These are phyloP conservation scores for Wickerhamomyces canadensis DNA, from an alignment of 805 yeast genomes.

Conservation along the genomic window DNA sequence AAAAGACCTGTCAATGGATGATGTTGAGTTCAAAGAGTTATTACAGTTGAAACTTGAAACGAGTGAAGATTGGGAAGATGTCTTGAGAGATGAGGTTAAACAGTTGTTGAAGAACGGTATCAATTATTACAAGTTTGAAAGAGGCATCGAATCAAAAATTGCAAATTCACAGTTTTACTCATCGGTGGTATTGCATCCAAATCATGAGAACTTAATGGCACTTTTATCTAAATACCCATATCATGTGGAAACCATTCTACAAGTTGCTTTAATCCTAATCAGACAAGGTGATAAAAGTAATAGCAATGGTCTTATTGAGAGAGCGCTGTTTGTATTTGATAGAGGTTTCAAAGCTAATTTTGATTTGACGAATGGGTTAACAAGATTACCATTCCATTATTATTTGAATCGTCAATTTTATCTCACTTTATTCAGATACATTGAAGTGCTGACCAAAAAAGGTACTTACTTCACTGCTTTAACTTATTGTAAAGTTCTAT, in stretches of 20 bases:
- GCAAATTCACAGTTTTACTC: slow-evolving; percentile 48
- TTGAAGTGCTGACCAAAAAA: slow-evolving; percentile 64
- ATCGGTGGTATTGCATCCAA: slow-evolving; percentile 67
- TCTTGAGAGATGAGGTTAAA: slow-evolving; percentile 35
- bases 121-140: slow-evolving; percentile 49
- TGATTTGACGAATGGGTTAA: slow-evolving; percentile 45
- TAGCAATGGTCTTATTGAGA: slow-evolving; percentile 69
- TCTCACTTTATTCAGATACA: slow-evolving; percentile 65
- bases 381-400: slow-evolving; percentile 70
- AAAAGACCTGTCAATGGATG: slow-evolving; percentile 58
- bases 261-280: slow-evolving; percentile 65
- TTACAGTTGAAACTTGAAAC: slow-evolving; percentile 28
- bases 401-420: slow-evolving; percentile 76
- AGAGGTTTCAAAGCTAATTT: slow-evolving; percentile 61
- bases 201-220: slow-evolving; percentile 64
- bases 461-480: slow-evolving; percentile 77
- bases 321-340: slow-evolving; percentile 75
- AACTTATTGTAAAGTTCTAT: slow-evolving; percentile 62
- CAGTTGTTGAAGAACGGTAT: slow-evolving; percentile 40
- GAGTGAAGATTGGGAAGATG: slow-evolving; percentile 44
- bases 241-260: slow-evolving; percentile 72
- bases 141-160: slow-evolving; percentile 29
- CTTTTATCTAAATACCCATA: slow-evolving; percentile 58
- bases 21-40: slow-evolving; percentile 36
- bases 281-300: slow-evolving; percentile 72